Evolutionary conservation across 257 asterid species (phyloP), one percentile per base, ranked within the genome.

Genomic region (Leonotis leonurus): DNA sequence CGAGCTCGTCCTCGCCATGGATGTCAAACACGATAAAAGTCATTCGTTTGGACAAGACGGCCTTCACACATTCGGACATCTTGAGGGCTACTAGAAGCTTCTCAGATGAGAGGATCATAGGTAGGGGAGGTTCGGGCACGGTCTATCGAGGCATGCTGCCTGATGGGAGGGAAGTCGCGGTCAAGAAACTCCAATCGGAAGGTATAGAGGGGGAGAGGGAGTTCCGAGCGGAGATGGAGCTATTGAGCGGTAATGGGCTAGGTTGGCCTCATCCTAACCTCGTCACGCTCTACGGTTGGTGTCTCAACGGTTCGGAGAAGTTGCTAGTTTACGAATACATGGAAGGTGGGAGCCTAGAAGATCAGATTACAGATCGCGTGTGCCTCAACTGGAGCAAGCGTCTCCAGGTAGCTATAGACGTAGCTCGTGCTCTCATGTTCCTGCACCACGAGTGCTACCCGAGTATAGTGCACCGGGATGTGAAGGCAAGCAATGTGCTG

Each of bases 221-320:
- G 37, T 93, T 93, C 27, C 68, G 83, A 49, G 92, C 99, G 3
- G 99, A 93, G 74, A 93, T 93, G 99, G 97, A 87, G 70, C 87
- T 77, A 0, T 32, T 93, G 3, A 83, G 88, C 14, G 91, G 96
- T 39, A 80, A 85, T 41, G 92, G 94, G 0, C 70, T 85, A 0
- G 89, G 96, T 9, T 85, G 99, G 99, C 96, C 96, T 3, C 97
- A 93, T 68, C 99, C 99, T 0, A 93, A 93, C 75, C 82, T 93
- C 0, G 99, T 93, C 9, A 65, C 80, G 4, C 85, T 93, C 1
- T 89, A 83, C 3, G 99, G 99, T 1, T 93, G 99, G 97, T 93
- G 95, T 25, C 85, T 89, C 0, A 73, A 80, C 3, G 94, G 96
- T 27, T 73, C 95, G 1, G 97, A 89, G 64, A 93, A 93, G 81